Conservation (phyloP, 2,329 filamentous ascomycete species). For the Pseudogymnoascus sp. region DNA sequence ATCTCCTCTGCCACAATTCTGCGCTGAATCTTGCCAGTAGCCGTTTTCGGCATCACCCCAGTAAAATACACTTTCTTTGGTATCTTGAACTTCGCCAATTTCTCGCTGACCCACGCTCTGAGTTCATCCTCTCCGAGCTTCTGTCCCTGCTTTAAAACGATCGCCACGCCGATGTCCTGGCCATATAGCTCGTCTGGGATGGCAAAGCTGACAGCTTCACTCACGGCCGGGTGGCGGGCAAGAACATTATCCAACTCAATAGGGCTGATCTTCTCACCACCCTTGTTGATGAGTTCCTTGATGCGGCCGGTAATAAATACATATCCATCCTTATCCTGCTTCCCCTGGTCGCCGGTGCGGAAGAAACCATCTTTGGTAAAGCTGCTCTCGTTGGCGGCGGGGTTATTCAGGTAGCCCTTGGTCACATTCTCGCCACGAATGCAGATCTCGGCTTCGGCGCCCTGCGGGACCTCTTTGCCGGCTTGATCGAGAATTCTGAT, state of each 20-base stretch:
- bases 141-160: conserved; percentile 61
- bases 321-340: conserved; percentile 71
- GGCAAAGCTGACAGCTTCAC: conserved; percentile 75
- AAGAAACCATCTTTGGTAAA: conserved; percentile 75
- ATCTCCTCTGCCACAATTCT: conserved; percentile 80
- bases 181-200: conserved; percentile 76
- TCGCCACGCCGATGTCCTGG: conserved; percentile 68
- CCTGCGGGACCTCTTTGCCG: conserved; percentile 59
- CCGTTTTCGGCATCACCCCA: conserved; percentile 78
- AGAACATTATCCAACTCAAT: conserved; percentile 82
- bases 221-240: conserved; percentile 60
- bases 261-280: conserved; percentile 80
- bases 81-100: conserved; percentile 74
- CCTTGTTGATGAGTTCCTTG: conserved; percentile 88
- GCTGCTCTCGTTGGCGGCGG: conserved; percentile 61
- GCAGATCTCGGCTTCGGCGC: conserved; percentile 71
- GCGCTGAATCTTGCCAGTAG: conserved; percentile 83
- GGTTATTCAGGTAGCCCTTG: conserved; percentile 77
- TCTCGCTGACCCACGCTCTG: conserved; percentile 58
- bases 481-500: conserved; percentile 65
- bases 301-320: conserved; percentile 82
- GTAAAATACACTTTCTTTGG: conserved; percentile 82
- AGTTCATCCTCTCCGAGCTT: conserved; percentile 50
- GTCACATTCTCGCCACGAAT: conserved; percentile 78
- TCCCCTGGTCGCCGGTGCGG: conserved; percentile 80